phyloP scores from a whole-genome alignment of 441 rosid species.

The Capsella rubella region DNA sequence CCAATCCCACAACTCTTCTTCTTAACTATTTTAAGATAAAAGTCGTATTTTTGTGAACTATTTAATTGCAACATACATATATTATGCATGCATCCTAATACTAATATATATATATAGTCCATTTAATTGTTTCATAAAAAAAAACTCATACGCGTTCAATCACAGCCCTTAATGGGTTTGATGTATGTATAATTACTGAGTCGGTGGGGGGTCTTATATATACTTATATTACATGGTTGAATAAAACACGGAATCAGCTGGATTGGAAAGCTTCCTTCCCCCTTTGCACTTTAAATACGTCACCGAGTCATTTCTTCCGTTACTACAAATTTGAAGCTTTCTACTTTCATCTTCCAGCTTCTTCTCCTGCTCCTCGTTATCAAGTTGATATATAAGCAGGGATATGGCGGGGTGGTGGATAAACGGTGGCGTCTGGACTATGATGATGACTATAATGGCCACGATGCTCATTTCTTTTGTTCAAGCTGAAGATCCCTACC shows the following conservation, averaged over 20 bases:
- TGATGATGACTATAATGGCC: conserved; percentile 5
- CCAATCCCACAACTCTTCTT: not conserved
- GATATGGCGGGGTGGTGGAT: conserved; percentile 14
- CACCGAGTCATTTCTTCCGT: conserved; percentile 26
- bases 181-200: not conserved
- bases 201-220: conserved; percentile 16
- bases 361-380: not conserved
- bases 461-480: conserved; percentile 35
- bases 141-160: not conserved
- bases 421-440: conserved; percentile 15
- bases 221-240: conserved; percentile 26
- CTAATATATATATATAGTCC: no score
- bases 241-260: conserved; percentile 39
- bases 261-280: conserved; percentile 21
- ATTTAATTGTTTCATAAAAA: not conserved
- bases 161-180: no score
- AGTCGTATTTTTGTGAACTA: not conserved
- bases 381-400: not conserved
- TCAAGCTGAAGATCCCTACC: conserved; percentile 57
- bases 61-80: not conserved
- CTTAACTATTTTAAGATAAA: no score
- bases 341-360: not conserved
- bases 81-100: no score
- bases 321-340: conserved; percentile 14
- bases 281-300: conserved; percentile 41